Evolutionary conservation across 2,329 filamentous ascomycete genomes (phyloP).

Genomic region (Stachybotrys elegans): DNA sequence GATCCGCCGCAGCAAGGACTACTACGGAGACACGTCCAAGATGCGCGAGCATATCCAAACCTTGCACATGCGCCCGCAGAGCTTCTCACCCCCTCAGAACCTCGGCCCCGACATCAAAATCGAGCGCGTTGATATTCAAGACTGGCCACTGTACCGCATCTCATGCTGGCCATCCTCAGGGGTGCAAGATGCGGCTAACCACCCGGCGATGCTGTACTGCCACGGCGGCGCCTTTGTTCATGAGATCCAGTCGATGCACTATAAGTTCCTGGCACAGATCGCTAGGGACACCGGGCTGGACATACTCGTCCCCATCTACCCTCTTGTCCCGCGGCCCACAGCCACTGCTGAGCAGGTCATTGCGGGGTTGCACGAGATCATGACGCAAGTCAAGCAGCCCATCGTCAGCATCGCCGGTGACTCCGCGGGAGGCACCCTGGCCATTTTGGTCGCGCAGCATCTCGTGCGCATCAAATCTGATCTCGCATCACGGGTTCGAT

Average conservation of each 20-base stretch:
- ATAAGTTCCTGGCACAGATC: conserved; percentile 6
- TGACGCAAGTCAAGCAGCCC: background rate
- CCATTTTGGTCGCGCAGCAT: conserved; percentile 3
- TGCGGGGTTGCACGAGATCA: conserved; percentile 4
- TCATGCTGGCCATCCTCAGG: too few relatives aligned
- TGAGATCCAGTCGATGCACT: conserved; percentile 5
- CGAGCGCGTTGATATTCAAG: conserved; percentile 5
- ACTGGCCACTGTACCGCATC: conserved; percentile 9
- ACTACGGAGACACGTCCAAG: background rate
- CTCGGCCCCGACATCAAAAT: conserved; percentile 2
- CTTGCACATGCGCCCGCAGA: conserved; percentile 2
- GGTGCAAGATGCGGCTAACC: background rate
- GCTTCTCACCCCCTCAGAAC: conserved; percentile 4
- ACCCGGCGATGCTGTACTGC: conserved; percentile 8
- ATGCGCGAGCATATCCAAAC: background rate
- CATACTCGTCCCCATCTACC: conserved; percentile 8
- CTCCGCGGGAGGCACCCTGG: conserved; percentile 6
- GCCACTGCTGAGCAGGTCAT: conserved; percentile 5
- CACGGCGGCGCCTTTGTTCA: conserved; percentile 8
- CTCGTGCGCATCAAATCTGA: background rate
- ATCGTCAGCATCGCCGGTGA: conserved; percentile 8
- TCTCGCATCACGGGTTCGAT: conserved; percentile 1
- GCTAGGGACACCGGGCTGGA: conserved; percentile 7
- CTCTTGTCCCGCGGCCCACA: conserved; percentile 4
- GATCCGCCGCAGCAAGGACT: conserved; percentile 15